Evolutionary conservation across 257 asterid species (phyloP).

Genomic region (Salvia miltiorrhiza): DNA sequence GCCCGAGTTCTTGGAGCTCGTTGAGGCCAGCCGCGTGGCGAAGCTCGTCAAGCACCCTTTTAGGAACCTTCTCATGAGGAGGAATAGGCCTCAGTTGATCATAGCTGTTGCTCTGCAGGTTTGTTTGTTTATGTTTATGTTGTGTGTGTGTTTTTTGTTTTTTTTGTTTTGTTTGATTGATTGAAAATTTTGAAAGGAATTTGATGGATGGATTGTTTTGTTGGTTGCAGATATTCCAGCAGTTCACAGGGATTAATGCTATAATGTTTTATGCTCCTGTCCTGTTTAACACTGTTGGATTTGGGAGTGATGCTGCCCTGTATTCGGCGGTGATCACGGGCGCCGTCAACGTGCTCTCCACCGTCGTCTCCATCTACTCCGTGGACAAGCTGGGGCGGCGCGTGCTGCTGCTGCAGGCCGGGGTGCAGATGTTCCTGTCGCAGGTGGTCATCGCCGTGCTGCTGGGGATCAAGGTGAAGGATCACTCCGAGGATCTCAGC

Average conservation of each 20-base stretch:
- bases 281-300: constrained; percentile 70
- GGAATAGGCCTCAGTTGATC: constrained; percentile 72
- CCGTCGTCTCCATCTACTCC: constrained; percentile 73
- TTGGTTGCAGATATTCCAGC: constrained; percentile 67
- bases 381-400: constrained; percentile 80
- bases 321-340: constrained; percentile 86
- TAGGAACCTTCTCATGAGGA: constrained; percentile 68
- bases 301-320: constrained; percentile 61
- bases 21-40: constrained; percentile 81
- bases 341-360: constrained; percentile 74
- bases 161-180: not conserved
- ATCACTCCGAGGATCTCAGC: constrained; percentile 45
- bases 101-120: constrained; percentile 79
- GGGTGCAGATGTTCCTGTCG: constrained; percentile 77
- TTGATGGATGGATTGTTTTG: not conserved
- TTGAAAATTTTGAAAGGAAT: not conserved
- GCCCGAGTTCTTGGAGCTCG: constrained; percentile 74
- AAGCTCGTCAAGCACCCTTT: constrained; percentile 84
- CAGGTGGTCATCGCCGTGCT: constrained; percentile 59
- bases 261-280: constrained; percentile 95
- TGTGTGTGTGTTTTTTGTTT: not conserved
- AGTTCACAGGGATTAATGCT: constrained; percentile 84
- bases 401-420: constrained; percentile 66
- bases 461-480: constrained; percentile 62
- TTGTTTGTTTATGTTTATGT: not conserved